A percentile compares a stretch with the other conserved stretches of the same genome.
These are phyloP conservation scores for Boletus tomentosulus DNA, from an alignment of 768 basidiomycete genomes.

Conservation along the genomic window DNA sequence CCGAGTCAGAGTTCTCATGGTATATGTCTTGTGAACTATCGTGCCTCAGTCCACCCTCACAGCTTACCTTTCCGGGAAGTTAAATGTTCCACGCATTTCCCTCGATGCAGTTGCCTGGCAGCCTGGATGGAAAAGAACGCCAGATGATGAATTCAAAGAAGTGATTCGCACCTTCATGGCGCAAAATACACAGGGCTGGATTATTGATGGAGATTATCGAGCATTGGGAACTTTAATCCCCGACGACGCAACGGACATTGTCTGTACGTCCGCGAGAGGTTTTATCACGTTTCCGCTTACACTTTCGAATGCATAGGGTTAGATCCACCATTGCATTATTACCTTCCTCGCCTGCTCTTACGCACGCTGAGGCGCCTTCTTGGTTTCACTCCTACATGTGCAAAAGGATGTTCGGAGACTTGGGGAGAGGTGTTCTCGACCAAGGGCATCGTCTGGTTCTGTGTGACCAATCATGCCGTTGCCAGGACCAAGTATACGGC, in stretches of 20 bases:
- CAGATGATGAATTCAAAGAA: conserved; percentile 25
- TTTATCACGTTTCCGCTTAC: background rate
- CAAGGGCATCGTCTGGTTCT: conserved; percentile 48
- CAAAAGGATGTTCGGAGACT: conserved; percentile 46
- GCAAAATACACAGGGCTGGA: conserved; percentile 42
- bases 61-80: conserved; percentile 37
- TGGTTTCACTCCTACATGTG: conserved; percentile 37
- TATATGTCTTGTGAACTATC: background rate
- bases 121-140: conserved; percentile 42
- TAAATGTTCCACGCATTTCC: conserved; percentile 43
- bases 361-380: conserved; percentile 49
- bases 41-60: conserved; percentile 46
- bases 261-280: conserved; percentile 39
- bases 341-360: conserved; percentile 54
- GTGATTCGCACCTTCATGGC: conserved; percentile 20
- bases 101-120: conserved; percentile 48
- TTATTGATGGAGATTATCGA: conserved; percentile 48
- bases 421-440: conserved; percentile 42
- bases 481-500: conserved; percentile 13
- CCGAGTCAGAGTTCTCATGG: background rate
- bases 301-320: conserved; percentile 44
- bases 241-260: conserved; percentile 44
- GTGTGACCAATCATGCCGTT: conserved; percentile 38
- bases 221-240: conserved; percentile 31
- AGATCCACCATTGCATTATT: conserved; percentile 57